phyloP scores from a whole-genome alignment of 2,329 filamentous ascomycete species.

The Arthrinium puccinioides region DNA sequence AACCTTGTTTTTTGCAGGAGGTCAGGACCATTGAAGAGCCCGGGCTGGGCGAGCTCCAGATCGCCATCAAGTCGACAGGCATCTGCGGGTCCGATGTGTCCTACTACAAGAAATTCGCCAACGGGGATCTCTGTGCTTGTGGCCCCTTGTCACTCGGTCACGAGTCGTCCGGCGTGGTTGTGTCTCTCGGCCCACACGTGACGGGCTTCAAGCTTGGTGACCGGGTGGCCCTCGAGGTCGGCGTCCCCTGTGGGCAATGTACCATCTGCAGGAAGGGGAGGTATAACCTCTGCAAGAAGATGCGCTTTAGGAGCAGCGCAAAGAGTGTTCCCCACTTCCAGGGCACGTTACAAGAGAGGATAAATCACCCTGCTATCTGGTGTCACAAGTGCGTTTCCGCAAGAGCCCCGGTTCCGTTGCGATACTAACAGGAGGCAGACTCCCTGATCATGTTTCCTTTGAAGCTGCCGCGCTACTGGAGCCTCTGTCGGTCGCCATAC shows the following conservation, averaged over 20 bases:
- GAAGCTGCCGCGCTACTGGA: conserved; percentile 54
- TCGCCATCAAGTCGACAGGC: conserved; percentile 57
- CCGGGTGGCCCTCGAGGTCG: conserved; percentile 39
- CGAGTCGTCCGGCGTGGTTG: conserved; percentile 53
- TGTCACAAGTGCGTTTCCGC: conserved; percentile 46
- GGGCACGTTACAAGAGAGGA: conserved; percentile 54
- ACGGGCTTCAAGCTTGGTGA: conserved; percentile 47
- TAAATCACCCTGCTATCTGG: conserved; percentile 56
- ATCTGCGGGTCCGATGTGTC: conserved; percentile 65
- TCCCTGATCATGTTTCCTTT: conserved; percentile 52
- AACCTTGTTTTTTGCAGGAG: conserved; percentile 33
- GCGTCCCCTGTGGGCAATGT: conserved; percentile 29
- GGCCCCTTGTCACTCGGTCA: conserved; percentile 59
- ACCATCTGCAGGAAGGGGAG: conserved; percentile 38
- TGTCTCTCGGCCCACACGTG: conserved; percentile 46
- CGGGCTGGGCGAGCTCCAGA: conserved; percentile 49
- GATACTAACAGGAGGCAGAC: conserved; percentile 27
- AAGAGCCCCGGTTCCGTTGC: not conserved
- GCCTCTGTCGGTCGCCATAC: conserved; percentile 54
- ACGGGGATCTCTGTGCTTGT: conserved; percentile 61
- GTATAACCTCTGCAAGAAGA: conserved; percentile 55
- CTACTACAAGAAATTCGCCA: conserved; percentile 67
- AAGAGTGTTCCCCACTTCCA: conserved; percentile 58
- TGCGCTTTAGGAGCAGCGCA: conserved; percentile 55
- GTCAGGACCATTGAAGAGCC: conserved; percentile 40